Percentiles rank a stretch among this genome's conserved stretches.
phyloP scores from a whole-genome alignment of 2,329 filamentous ascomycete species.

The Calonectria honghensis region DNA sequence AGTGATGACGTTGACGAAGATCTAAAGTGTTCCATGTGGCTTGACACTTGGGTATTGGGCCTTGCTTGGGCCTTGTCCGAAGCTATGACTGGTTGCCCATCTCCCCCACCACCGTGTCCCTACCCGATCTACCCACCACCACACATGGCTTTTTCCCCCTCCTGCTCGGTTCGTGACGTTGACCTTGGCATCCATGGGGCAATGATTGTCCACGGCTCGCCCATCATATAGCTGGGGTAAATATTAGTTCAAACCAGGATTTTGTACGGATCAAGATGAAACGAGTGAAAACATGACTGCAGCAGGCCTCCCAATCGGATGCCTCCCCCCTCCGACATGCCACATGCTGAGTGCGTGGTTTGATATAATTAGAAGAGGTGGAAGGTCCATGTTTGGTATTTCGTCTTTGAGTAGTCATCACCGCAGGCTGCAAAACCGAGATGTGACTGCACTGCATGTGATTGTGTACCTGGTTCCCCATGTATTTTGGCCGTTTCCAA shows the following conservation, averaged over 20 bases:
- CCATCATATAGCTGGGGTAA: conserved; percentile 12
- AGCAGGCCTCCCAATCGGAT: conserved; percentile 24
- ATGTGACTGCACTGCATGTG: conserved; percentile 24
- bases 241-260: conserved; percentile 10
- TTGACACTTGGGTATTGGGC: conserved; percentile 30
- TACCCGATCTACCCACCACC: conserved; percentile 20
- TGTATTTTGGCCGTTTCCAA: conserved; percentile 16
- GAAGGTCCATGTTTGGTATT: conserved; percentile 7
- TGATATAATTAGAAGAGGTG: conserved; percentile 23
- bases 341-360: conserved; percentile 9
- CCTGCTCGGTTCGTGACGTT: conserved; percentile 29
- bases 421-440: conserved; percentile 9
- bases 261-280: conserved; percentile 20
- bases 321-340: not conserved
- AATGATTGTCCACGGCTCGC: conserved; percentile 24
- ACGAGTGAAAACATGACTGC: conserved; percentile 7
- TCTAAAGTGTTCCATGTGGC: conserved; percentile 34
- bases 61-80: conserved; percentile 35
- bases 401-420: not conserved
- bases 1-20: conserved; percentile 40
- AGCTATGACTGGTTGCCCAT: conserved; percentile 4
- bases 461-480: conserved; percentile 1
- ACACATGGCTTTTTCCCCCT: not conserved
- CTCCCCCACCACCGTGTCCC: conserved; percentile 27
- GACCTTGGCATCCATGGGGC: conserved; percentile 10